Base-by-base conservation (phyloP, 306 rosid species). In the Lotus japonicus region DNA sequence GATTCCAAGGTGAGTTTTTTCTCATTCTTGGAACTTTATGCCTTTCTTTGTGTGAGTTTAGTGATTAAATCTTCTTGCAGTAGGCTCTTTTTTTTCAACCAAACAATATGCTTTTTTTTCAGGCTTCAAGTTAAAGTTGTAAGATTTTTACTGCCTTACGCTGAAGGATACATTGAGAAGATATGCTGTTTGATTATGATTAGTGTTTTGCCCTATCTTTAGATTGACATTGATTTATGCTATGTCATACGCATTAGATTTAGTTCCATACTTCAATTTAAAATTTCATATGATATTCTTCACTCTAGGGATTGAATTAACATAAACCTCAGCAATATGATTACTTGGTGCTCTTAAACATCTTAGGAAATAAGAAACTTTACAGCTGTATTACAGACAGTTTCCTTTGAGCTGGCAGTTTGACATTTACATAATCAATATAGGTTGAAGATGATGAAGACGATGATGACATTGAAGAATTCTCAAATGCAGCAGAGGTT, bases 401-500 rank as follows among this genome's bases (percentile, higher is more conserved):
- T 58, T 75, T 58, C 18, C 63, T 41, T 56, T 62, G 16, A 36
- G 7, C 23, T 10, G n/a, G 12, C 57, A 49, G 62, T 51, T 50
- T 81, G 75, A 77, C 71, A 51, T 64, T 58, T 52, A 28, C 55
- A 33, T 48, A 45, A 64, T 58, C 39, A 35, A 31, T 73, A 63
- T 52, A 81, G 85, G 80, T 21, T 50, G 77, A 72, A 64, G 82
- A 50, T 36, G 71, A 14, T 15, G 75, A 78, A 64, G 82, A 50
- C 21, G 71, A 11, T 15, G 78, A 78, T 45, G 72, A 76, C 68
- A 65, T 78, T 39, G 81, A 78, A 70, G 81, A 74, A 46, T 48
- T 78, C 69, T 78, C 86, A 58, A 78, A 68, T 66, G 75, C 71
- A 58, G 70, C 86, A 44, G 78, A 78, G 83, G 86, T 78, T 70